Base-by-base conservation (phyloP, 257 asterid genomes). In the Penstemon newberryi region DNA sequence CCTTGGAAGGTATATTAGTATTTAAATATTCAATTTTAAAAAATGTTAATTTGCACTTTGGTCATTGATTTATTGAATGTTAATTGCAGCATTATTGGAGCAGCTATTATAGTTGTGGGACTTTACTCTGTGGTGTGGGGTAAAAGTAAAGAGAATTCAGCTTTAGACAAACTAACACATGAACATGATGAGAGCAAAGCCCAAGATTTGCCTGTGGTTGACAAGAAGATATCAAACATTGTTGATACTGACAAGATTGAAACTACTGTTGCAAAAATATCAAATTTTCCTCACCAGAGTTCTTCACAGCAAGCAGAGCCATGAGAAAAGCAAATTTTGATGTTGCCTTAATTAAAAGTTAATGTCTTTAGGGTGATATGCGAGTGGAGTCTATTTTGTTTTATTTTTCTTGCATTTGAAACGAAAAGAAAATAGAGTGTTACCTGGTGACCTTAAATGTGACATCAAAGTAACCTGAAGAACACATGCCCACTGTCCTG, bases 81-180 rank as follows among this genome's bases (percentile, higher is more conserved):
- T 25, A 54, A 64, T 51, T 65, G 70, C 91, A 92, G 98, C 57
- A 60, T 88, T 64, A 73, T 92, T 63, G 98, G 98, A 63, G 98
- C 95, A 7, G 71, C 45, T 39, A 80, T 92, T 37, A 86, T 92
- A 45, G 97, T 92, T 1, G 51, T 65, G 37, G 98, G 98, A 7
- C 89, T 92, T 4, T 92, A 92, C 73, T 74, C 89, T 0, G 97
- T 90, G 65, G 94, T 92, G 53, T 88, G 98, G 98, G 98, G 98
- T 5, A 90, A 87, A 70, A 81, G 90, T 85, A 88, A 86, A 70
- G 96, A 92, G 70, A 59, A 46, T 2, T 53, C 86, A 5, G 77
- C 68, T 8, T 25, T 73, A 3, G 66, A 80, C 43, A 41, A 51
- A 46, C 33, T 40, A 38, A 1, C 61, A 5, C 70, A 37, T 12